A percentile compares a stretch with the other conserved stretches of the same genome.
These are phyloP conservation scores for Escallonia herrerae DNA, from an alignment of 129 eudicot species.

Conservation along the genomic window DNA sequence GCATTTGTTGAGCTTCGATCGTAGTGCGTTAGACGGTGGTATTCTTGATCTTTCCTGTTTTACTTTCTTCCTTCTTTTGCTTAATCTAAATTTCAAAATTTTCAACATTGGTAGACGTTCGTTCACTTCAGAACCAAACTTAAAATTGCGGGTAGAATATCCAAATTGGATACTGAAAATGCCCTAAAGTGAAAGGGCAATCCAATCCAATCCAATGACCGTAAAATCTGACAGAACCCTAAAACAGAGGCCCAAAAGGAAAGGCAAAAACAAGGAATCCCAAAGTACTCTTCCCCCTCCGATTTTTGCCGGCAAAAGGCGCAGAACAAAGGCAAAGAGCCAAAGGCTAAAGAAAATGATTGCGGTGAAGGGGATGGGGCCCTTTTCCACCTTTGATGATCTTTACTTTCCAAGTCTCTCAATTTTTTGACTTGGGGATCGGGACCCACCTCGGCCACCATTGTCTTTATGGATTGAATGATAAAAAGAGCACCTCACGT, in stretches of 20 bases:
- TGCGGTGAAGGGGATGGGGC: constrained; percentile 33
- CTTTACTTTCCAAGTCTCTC: constrained; percentile 23
- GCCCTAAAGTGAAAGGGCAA: too few relatives aligned
- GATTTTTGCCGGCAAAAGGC: constrained; percentile 21
- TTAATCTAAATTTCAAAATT: too few relatives aligned
- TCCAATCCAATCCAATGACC: too few relatives aligned
- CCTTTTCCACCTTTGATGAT: constrained; percentile 11
- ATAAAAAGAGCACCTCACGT: constrained; percentile 99
- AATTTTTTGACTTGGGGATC: constrained; percentile 34
- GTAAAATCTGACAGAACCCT: too few relatives aligned
- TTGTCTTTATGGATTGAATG: constrained; percentile 91
- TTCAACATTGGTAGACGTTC: too few relatives aligned
- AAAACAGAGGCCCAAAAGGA: background rate
- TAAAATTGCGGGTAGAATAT: too few relatives aligned
- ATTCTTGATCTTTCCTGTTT: too few relatives aligned
- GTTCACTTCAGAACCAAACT: too few relatives aligned
- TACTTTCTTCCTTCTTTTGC: too few relatives aligned
- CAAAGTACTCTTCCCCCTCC: background rate
- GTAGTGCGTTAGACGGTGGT: too few relatives aligned
- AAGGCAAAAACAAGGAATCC: background rate
- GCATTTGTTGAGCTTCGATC: too few relatives aligned
- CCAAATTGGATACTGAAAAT: too few relatives aligned
- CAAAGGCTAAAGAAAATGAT: constrained; percentile 30
- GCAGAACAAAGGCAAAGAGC: constrained; percentile 29
- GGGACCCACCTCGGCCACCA: constrained; percentile 46